Conservation (phyloP, 1,139 yeast genomes). For the Suhomyces terraborum region DNA sequence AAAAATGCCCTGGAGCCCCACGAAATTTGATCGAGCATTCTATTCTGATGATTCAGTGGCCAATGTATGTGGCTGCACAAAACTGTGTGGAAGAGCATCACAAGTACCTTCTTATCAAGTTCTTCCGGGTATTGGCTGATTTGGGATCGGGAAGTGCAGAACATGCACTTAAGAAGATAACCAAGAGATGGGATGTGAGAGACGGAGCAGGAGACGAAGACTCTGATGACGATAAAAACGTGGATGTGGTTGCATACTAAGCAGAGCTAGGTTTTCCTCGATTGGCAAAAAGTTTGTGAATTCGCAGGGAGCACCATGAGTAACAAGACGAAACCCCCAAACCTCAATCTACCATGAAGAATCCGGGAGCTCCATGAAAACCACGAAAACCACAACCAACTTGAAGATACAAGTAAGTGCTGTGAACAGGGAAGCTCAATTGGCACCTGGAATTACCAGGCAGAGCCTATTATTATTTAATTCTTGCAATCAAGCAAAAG, state of each 20-base stretch:
- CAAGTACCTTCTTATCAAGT: slow-evolving; percentile 46
- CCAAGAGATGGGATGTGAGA: slow-evolving; percentile 21
- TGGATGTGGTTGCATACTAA: slow-evolving; percentile 20
- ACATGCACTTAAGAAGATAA: slow-evolving; percentile 21
- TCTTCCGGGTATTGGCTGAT: slow-evolving; percentile 33
- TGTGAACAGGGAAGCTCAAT: too few species aligned
- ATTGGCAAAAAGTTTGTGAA: too few species aligned
- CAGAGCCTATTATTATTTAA: too few species aligned
- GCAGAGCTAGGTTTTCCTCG: not conserved
- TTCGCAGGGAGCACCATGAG: too few species aligned
- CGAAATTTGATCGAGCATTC: slow-evolving; percentile 29
- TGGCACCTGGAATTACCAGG: too few species aligned
- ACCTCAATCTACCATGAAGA: too few species aligned
- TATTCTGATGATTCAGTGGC: slow-evolving; percentile 60
- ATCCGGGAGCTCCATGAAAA: too few species aligned
- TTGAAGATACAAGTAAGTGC: too few species aligned
- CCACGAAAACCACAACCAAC: too few species aligned
- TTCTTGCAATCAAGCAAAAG: too few species aligned
- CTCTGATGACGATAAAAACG: slow-evolving; percentile 17
- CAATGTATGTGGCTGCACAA: slow-evolving; percentile 61
- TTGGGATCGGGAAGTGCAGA: slow-evolving; percentile 31
- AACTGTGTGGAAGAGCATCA: slow-evolving; percentile 51
- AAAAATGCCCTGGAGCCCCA: slow-evolving; percentile 25
- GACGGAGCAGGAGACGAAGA: slow-evolving; percentile 23
- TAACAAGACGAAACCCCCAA: too few species aligned